Evolutionary conservation across 768 basidiomycete genomes (phyloP).

Genomic region (Boletus eberwhitei): DNA sequence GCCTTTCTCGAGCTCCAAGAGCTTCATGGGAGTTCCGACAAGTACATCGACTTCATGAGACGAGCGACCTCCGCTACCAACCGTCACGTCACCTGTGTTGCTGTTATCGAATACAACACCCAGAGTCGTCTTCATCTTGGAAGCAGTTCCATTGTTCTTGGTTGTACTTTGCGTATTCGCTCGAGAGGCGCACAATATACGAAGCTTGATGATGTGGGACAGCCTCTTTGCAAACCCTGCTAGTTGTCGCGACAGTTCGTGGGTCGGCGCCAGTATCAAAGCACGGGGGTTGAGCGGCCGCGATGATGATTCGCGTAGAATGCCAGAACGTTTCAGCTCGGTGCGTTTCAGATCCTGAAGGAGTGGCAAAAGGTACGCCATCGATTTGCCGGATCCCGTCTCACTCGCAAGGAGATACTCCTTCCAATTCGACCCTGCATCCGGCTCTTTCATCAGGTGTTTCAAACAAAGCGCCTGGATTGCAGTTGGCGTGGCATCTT

Average conservation of each 20-base stretch:
- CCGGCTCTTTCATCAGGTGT: slow-evolving; percentile 45
- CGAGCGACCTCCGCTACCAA: slow-evolving; percentile 17
- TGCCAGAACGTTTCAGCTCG: slow-evolving; percentile 38
- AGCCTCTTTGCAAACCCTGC: slow-evolving; percentile 71
- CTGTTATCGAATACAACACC: slow-evolving; percentile 18
- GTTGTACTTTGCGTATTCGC: slow-evolving; percentile 41
- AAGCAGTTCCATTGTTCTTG: slow-evolving; percentile 38
- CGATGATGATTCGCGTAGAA: slow-evolving; percentile 11
- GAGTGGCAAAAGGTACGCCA: slow-evolving; percentile 85
- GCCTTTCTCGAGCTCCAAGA: slow-evolving; percentile 57
- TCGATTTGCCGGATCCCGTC: slow-evolving; percentile 89
- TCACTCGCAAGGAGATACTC: slow-evolving; percentile 79
- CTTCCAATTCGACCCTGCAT: slow-evolving; percentile 15
- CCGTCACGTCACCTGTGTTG: slow-evolving; percentile 29
- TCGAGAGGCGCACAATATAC: slow-evolving; percentile 67
- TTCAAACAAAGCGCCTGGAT: slow-evolving; percentile 78
- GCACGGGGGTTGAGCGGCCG: slow-evolving; percentile 62
- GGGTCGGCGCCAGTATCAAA: slow-evolving; percentile 81
- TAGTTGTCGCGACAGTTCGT: slow-evolving; percentile 83
- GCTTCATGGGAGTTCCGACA: slow-evolving; percentile 62
- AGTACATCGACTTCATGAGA: slow-evolving; percentile 47
- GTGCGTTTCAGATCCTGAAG: slow-evolving; percentile 72
- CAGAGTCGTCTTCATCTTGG: slow-evolving; percentile 41
- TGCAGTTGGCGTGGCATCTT: slow-evolving; percentile 57
- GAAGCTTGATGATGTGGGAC: slow-evolving; percentile 70